Evolutionary conservation across 495 filamentous ascomycete genomes (phyloP).

Genomic region (Podospora tetraspora): DNA sequence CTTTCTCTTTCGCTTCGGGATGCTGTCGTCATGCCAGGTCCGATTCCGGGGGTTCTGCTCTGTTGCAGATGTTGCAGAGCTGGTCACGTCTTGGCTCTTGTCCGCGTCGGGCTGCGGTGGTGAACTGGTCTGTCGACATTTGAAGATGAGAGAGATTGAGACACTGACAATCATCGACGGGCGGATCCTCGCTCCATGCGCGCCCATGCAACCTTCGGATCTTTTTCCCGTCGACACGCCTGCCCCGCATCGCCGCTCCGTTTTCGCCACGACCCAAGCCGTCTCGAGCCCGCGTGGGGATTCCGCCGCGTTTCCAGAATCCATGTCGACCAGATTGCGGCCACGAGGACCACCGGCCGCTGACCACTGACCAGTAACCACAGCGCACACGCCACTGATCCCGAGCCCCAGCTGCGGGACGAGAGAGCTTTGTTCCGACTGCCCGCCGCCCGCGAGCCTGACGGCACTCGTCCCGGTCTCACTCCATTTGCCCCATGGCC

Average conservation of each 20-base stretch:
- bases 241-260: neutral
- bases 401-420: neutral
- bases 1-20: neutral
- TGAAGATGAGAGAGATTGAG: no score
- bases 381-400: neutral
- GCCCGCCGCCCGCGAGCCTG: neutral
- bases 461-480: neutral
- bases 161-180: no score
- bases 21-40: neutral
- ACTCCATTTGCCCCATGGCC: neutral
- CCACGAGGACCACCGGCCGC: neutral
- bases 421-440: slow-evolving; percentile 1
- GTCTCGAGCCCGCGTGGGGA: neutral
- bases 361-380: neutral
- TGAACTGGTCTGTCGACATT: no score
- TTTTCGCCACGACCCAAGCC: neutral
- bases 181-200: no score
- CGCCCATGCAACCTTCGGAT: neutral
- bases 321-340: slow-evolving; percentile 3
- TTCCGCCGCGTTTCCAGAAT: neutral
- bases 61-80: no score
- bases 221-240: neutral
- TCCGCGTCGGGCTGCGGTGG: neutral
- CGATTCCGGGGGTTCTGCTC: neutral
- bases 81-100: neutral